These are phyloP conservation scores for Aspergillus sclerotioniger DNA, from an alignment of 495 filamentous ascomycete species.

Conservation along the genomic window DNA sequence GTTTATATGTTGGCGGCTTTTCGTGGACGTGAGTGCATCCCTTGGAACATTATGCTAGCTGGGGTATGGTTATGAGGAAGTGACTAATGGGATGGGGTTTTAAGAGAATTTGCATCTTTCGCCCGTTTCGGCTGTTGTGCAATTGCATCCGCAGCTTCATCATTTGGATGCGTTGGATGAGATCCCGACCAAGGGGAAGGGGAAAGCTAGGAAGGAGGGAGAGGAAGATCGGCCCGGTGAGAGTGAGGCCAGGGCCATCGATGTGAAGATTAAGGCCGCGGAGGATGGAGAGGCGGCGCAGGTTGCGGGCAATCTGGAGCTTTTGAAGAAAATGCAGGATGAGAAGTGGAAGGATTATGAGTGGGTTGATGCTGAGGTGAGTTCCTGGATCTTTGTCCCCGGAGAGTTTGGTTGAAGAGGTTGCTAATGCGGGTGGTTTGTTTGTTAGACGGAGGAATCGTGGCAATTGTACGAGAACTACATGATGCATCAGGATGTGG, in stretches of 20 bases:
- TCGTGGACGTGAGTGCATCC: slow-evolving; percentile 50
- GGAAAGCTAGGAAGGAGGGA: slow-evolving; percentile 38
- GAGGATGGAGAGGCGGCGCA: slow-evolving; percentile 52
- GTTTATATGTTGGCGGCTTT: slow-evolving; percentile 74
- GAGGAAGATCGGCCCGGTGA: slow-evolving; percentile 47
- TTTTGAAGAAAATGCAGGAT: slow-evolving; percentile 60
- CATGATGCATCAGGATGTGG: slow-evolving; percentile 56
- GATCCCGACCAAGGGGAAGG: slow-evolving; percentile 31
- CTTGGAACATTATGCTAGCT: too few species aligned
- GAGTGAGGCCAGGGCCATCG: slow-evolving; percentile 59
- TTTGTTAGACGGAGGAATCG: slow-evolving; percentile 53
- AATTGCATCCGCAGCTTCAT: slow-evolving; percentile 71
- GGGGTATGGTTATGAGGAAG: slow-evolving; percentile 2
- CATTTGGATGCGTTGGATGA: slow-evolving; percentile 70
- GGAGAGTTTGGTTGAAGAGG: neutral
- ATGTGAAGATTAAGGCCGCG: slow-evolving; percentile 64
- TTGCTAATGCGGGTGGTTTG: slow-evolving; percentile 18
- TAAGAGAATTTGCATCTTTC: slow-evolving; percentile 68
- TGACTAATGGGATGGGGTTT: slow-evolving; percentile 2
- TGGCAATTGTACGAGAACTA: slow-evolving; percentile 59
- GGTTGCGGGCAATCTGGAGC: slow-evolving; percentile 50
- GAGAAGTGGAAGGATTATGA: slow-evolving; percentile 64
- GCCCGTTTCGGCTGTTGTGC: slow-evolving; percentile 63
- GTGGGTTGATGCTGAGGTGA: slow-evolving; percentile 69
- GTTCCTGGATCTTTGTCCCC: slow-evolving; percentile 1